Evolutionary conservation across 176 grass and related monocot species (phyloP).

Genomic region (Juncus effusus): DNA sequence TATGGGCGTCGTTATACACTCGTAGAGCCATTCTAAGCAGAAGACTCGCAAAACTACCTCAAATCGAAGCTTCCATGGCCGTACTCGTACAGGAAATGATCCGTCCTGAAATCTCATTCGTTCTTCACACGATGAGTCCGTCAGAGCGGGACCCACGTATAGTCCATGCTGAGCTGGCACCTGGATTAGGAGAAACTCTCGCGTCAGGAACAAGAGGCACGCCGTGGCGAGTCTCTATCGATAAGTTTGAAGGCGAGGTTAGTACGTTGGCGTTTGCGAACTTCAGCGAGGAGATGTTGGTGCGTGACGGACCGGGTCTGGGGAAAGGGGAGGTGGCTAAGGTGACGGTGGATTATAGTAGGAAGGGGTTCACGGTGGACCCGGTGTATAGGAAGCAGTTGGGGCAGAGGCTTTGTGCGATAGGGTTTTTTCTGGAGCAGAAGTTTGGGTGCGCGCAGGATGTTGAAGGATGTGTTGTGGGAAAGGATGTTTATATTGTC

Average conservation of each 20-base stretch:
- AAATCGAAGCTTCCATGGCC: constrained; percentile 77
- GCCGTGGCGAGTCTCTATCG: constrained; percentile 73
- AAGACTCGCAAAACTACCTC: constrained; percentile 63
- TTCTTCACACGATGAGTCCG: constrained; percentile 82
- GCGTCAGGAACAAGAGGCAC: constrained; percentile 89
- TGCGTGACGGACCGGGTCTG: constrained; percentile 46
- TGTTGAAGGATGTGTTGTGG: constrained; percentile 86
- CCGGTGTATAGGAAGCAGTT: constrained; percentile 60
- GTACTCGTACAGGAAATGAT: constrained; percentile 93
- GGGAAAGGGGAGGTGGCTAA: constrained; percentile 54
- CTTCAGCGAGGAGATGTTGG: constrained; percentile 77
- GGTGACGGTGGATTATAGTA: constrained; percentile 77
- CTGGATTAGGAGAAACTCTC: constrained; percentile 85
- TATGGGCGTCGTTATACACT: constrained; percentile 96
- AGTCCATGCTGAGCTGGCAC: constrained; percentile 66
- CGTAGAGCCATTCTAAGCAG: constrained; percentile 82
- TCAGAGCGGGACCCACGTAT: constrained; percentile 58
- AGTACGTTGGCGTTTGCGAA: constrained; percentile 86
- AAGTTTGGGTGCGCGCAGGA: constrained; percentile 78
- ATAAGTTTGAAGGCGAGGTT: constrained; percentile 61
- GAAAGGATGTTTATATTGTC: constrained; percentile 75
- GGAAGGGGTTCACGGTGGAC: constrained; percentile 66
- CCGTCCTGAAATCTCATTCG: constrained; percentile 71
- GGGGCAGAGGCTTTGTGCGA: constrained; percentile 60
- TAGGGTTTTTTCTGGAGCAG: constrained; percentile 90